Evolutionary conservation across 805 yeast genomes (phyloP).

Genomic region (Starmera amethionina): DNA sequence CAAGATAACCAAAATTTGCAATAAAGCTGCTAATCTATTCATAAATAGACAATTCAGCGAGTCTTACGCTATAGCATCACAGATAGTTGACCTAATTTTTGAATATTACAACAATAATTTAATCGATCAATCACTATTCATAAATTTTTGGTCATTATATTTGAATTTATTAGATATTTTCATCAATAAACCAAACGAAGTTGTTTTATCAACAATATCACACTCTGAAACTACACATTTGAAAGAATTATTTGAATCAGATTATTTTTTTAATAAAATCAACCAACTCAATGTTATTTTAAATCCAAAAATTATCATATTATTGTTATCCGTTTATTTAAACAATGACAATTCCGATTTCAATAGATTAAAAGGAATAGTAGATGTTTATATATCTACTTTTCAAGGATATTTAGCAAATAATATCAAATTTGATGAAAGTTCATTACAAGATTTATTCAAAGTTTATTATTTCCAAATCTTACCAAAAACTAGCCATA

Average conservation of each 20-base stretch:
- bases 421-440: neutral
- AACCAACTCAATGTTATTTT: slow-evolving; percentile 4
- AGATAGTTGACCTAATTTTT: slow-evolving; percentile 5
- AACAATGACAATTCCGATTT: slow-evolving; percentile 12
- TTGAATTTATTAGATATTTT: slow-evolving; percentile 17
- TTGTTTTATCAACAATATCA: neutral
- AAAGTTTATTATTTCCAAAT: slow-evolving; percentile 15
- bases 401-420: neutral
- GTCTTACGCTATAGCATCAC: slow-evolving; percentile 4
- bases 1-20: slow-evolving; percentile 3
- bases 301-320: slow-evolving; percentile 12
- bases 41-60: slow-evolving; percentile 16
- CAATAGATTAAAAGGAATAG: slow-evolving; percentile 6
- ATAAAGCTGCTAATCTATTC: slow-evolving; percentile 16
- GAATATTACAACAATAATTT: slow-evolving; percentile 4
- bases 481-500: slow-evolving; percentile 9
- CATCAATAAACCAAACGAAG: slow-evolving; percentile 7
- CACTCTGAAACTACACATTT: too few species aligned
- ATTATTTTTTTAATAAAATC: slow-evolving; percentile 9
- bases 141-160: slow-evolving; percentile 16
- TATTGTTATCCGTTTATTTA: slow-evolving; percentile 15
- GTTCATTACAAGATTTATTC: slow-evolving; percentile 10
- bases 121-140: slow-evolving; percentile 8
- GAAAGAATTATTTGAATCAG: slow-evolving; percentile 1
- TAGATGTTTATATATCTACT: slow-evolving; percentile 13